Percentiles rank a stretch among this genome's conserved stretches.
Evolutionary conservation across 2,329 filamentous ascomycete genomes (phyloP).

Genomic region (Talaromyces amestolkiae): DNA sequence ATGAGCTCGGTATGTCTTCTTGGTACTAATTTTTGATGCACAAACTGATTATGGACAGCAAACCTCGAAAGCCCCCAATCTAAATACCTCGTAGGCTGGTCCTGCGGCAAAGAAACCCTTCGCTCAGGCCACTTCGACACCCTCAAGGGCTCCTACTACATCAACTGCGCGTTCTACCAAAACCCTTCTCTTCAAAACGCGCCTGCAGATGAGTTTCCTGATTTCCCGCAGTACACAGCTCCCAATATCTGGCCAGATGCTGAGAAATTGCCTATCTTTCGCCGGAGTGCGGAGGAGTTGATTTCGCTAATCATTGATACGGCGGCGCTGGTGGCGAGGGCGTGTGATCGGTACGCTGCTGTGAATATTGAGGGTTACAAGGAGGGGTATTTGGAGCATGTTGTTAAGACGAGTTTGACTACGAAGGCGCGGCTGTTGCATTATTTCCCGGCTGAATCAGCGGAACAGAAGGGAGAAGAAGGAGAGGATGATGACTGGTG

Average conservation of each 20-base stretch:
- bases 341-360: slow-evolving; percentile 81
- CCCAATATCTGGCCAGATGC: slow-evolving; percentile 84
- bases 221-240: slow-evolving; percentile 84
- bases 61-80: slow-evolving; percentile 45
- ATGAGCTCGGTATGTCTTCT: slow-evolving; percentile 61
- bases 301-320: slow-evolving; percentile 85
- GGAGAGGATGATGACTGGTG: slow-evolving; percentile 90
- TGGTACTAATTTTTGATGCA: too few relatives aligned
- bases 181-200: slow-evolving; percentile 37
- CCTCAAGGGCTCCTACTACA: slow-evolving; percentile 63
- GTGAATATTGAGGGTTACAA: slow-evolving; percentile 75
- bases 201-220: slow-evolving; percentile 36
- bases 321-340: slow-evolving; percentile 82
- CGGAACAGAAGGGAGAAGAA: slow-evolving; percentile 5
- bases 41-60: slow-evolving; percentile 28
- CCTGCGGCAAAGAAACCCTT: slow-evolving; percentile 62
- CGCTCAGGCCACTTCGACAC: slow-evolving; percentile 62
- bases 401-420: slow-evolving; percentile 79
- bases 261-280: slow-evolving; percentile 70
- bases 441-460: slow-evolving; percentile 66
- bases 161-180: slow-evolving; percentile 58
- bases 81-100: slow-evolving; percentile 64
- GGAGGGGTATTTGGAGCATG: slow-evolving; percentile 75
- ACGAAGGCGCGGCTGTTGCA: slow-evolving; percentile 91
- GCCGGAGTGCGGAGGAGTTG: slow-evolving; percentile 67